Evolutionary conservation across 331 rosid genomes (phyloP).

Genomic region (Rosa hybrid): DNA sequence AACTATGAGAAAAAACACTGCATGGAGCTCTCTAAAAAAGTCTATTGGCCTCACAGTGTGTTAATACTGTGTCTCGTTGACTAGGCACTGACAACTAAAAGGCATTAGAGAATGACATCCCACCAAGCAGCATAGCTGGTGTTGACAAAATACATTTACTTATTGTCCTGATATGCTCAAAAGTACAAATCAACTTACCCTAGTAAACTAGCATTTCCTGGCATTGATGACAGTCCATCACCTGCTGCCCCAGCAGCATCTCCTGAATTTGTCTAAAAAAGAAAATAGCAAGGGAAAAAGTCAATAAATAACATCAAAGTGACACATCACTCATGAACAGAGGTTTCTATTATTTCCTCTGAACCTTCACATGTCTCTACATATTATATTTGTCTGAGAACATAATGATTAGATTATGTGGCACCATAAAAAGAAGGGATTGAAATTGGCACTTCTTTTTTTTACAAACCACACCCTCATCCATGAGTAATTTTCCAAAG

Average conservation of each 20-base stretch:
- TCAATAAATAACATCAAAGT: conserved; percentile 26
- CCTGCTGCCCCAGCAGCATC: conserved; percentile 52
- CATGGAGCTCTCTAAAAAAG: background rate
- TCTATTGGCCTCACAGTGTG: background rate
- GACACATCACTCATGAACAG: background rate
- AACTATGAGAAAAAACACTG: background rate
- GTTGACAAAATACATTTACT: background rate
- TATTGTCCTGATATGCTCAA: background rate
- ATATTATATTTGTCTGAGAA: background rate
- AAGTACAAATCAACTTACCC: conserved; percentile 62
- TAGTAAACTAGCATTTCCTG: conserved; percentile 89
- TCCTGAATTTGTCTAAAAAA: conserved; percentile 59
- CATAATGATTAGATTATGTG: background rate
- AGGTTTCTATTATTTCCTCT: conserved; percentile 3
- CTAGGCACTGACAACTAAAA: background rate
- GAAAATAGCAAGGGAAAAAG: conserved; percentile 13
- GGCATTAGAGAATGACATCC: background rate
- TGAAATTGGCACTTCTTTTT: background rate
- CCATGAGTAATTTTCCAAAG: background rate
- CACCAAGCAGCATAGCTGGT: background rate
- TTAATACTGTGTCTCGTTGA: background rate
- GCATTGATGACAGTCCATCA: conserved; percentile 55
- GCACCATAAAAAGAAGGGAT: background rate
- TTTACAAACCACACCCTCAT: background rate
- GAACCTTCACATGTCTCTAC: background rate